These are phyloP conservation scores for Fusarium compactum DNA, from an alignment of 2,329 filamentous ascomycete species.

Conservation along the genomic window DNA sequence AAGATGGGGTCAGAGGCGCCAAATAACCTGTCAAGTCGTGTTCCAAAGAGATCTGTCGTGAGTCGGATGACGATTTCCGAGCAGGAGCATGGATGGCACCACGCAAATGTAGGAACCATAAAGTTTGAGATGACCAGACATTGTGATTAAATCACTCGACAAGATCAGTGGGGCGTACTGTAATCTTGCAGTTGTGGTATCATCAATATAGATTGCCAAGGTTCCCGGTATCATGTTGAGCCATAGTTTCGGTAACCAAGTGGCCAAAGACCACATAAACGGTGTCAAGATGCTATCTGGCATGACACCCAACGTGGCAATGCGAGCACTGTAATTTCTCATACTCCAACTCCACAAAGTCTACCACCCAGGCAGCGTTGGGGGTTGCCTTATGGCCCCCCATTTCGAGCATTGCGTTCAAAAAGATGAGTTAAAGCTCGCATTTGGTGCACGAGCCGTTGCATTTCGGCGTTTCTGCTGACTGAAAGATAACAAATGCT, in stretches of 20 bases:
- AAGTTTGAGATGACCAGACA: slow-evolving; percentile 1
- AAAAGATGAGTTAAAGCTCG: slow-evolving; percentile 16
- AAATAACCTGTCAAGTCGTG: slow-evolving; percentile 3
- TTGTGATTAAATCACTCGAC: not conserved
- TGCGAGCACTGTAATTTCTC: slow-evolving; percentile 21
- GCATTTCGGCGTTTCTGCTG: slow-evolving; percentile 4
- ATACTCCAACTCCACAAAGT: slow-evolving; percentile 18
- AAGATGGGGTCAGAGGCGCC: slow-evolving; percentile 25
- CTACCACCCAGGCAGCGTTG: slow-evolving; percentile 13
- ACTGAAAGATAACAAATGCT: slow-evolving; percentile 11
- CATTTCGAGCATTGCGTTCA: not conserved
- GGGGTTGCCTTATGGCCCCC: slow-evolving; percentile 2
- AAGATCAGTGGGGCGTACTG: slow-evolving; percentile 10
- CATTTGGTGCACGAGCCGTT: slow-evolving; percentile 2
- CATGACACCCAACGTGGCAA: not conserved
- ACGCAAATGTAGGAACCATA: slow-evolving; percentile 2
- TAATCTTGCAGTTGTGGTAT: slow-evolving; percentile 7
- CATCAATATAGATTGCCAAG: slow-evolving; percentile 22
- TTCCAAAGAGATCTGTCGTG: slow-evolving; percentile 7
- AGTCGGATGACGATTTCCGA: slow-evolving; percentile 7
- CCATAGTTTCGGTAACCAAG: slow-evolving; percentile 21
- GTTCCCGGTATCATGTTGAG: slow-evolving; percentile 12
- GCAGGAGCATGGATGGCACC: slow-evolving; percentile 14
- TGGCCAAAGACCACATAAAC: not conserved
- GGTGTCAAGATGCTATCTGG: slow-evolving; percentile 9